Evolutionary conservation across 139 green algal genomes (phyloP).

Genomic region (Prasinococcaceae sp.): DNA sequence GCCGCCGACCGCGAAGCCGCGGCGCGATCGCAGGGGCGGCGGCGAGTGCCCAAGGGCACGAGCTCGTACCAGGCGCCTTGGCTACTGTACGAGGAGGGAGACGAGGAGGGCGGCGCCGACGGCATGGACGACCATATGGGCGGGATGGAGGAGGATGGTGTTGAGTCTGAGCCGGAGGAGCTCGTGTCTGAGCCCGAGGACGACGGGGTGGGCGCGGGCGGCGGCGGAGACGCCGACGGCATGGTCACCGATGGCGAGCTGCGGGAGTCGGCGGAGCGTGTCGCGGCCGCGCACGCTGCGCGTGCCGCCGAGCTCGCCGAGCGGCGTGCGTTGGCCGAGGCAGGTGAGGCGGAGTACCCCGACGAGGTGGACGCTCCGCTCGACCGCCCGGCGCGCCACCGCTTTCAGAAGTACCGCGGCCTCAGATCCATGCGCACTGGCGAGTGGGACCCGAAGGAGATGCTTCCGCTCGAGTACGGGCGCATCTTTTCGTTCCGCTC

Average conservation of each 20-base stretch:
- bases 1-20: constrained; percentile 16
- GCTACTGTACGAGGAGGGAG: constrained; percentile 60
- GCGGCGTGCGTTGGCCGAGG: neutral
- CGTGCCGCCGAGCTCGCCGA: neutral
- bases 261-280: too few species aligned
- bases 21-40: constrained; percentile 26
- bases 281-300: too few species aligned
- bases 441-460: constrained; percentile 78
- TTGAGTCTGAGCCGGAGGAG: too few species aligned
- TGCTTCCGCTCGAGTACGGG: constrained; percentile 69
- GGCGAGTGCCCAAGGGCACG: constrained; percentile 52
- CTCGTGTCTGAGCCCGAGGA: too few species aligned
- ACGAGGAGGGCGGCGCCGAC: neutral
- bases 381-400: constrained; percentile 43
- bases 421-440: constrained; percentile 79
- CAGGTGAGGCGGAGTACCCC: constrained; percentile 40
- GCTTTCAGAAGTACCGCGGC: constrained; percentile 62
- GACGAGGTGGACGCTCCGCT: constrained; percentile 76
- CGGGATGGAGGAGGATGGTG: too few species aligned
- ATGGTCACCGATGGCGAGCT: too few species aligned
- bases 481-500: constrained; percentile 90
- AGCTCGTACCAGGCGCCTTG: constrained; percentile 87
- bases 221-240: too few species aligned
- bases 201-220: too few species aligned
- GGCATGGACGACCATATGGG: too few species aligned